A percentile compares a stretch with the other conserved stretches of the same genome.
Conservation (phyloP, 768 basidiomycete species). For the Phlegmacium glaucopus region DNA sequence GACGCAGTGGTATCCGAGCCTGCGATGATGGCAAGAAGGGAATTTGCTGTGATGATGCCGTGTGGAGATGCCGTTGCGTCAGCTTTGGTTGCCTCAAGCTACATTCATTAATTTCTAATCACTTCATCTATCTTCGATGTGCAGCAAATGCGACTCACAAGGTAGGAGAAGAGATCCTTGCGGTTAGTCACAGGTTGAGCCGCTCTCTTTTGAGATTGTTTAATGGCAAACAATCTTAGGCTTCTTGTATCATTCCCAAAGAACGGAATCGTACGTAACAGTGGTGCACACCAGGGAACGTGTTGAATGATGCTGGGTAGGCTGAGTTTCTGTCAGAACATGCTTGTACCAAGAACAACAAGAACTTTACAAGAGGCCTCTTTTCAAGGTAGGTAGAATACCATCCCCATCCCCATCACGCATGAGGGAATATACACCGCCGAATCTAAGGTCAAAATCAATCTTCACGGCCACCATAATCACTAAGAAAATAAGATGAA, state of each 20-base stretch:
- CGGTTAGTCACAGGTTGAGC: constrained; percentile 5
- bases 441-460: constrained; percentile 20
- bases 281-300: constrained; percentile 18
- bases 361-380: constrained; percentile 17
- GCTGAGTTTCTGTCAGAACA: constrained; percentile 1
- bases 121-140: neutral
- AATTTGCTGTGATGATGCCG: constrained; percentile 15
- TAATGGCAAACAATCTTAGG: constrained; percentile 14
- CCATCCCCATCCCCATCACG: constrained; percentile 28
- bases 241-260: constrained; percentile 8
- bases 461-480: neutral
- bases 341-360: neutral
- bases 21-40: constrained; percentile 27
- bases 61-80: constrained; percentile 8
- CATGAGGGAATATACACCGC: constrained; percentile 29
- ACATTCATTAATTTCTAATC: neutral
- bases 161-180: constrained; percentile 27
- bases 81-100: constrained; percentile 14
- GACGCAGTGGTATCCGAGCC: constrained; percentile 30
- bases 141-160: constrained; percentile 14
- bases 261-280: constrained; percentile 10
- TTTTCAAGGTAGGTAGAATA: constrained; percentile 12
- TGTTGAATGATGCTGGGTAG: constrained; percentile 21
- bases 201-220: constrained; percentile 19
- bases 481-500: neutral